Evolutionary conservation across 306 rosid species (phyloP).

Genomic region (Quercus robur): DNA sequence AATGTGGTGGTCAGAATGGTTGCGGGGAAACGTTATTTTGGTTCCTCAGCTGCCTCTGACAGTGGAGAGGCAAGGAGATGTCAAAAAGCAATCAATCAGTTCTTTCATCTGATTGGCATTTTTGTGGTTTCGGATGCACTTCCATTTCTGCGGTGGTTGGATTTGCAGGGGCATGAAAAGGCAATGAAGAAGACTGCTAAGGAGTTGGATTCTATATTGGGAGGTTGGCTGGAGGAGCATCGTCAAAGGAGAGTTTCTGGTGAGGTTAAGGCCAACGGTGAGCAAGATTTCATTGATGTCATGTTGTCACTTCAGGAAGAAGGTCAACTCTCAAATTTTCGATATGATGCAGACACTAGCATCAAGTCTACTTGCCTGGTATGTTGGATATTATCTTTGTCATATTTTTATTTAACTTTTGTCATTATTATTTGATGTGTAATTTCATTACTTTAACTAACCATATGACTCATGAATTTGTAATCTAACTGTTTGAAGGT

Average conservation of each 20-base stretch:
- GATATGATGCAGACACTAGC: conserved; percentile 34
- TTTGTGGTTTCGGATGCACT: conserved; percentile 50
- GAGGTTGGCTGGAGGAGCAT: conserved; percentile 54
- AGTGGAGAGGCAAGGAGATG: conserved; percentile 37
- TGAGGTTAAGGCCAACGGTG: conserved; percentile 18
- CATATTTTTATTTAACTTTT: no score
- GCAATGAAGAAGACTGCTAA: conserved; percentile 62
- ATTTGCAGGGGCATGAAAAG: conserved; percentile 49
- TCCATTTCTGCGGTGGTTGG: conserved; percentile 55
- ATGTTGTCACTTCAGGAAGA: conserved; percentile 45
- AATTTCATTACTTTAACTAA: no score
- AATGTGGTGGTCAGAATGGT: conserved; percentile 60
- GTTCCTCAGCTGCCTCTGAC: conserved; percentile 20
- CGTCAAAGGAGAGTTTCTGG: conserved; percentile 24
- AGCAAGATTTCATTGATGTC: conserved; percentile 57
- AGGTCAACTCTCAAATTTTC: conserved; percentile 35
- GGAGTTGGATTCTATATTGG: conserved; percentile 48
- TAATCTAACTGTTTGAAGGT: no score
- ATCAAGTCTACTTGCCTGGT: conserved; percentile 65
- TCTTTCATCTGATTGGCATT: conserved; percentile 44
- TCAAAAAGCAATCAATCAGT: conserved; percentile 38
- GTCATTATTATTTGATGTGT: no score
- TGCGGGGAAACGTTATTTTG: conserved; percentile 51
- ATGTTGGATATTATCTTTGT: neutral
- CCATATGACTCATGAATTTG: no score